Evolutionary conservation across 495 filamentous ascomycete genomes (phyloP), one percentile per base, ranked within the genome.

Genomic region (Penicillium diatomitis): DNA sequence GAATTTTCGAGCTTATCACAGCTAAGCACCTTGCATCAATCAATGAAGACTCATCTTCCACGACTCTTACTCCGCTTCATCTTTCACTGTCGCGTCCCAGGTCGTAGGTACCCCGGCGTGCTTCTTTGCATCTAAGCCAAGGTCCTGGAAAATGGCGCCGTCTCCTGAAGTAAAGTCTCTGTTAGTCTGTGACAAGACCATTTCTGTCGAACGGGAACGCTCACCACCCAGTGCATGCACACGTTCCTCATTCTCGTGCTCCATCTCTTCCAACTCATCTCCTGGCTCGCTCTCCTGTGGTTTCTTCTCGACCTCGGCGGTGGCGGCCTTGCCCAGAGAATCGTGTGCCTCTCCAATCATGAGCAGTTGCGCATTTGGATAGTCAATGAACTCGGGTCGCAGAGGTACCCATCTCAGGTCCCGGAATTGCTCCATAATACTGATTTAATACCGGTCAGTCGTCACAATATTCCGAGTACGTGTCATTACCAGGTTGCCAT

Each of bases 311-410:
- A 78, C 68, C 53, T 82, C 76, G 46, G 82, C 79, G 38, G 77
- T 78, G 5, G 64, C 62, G 1, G 85, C 85, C 55, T 84, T 87
- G 6, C 73, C 72, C 32, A 87, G 59, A 1, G 65, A 60, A 5
- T 78, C 78, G 2, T 79, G 72, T 1, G 76, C 78, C 56, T 89
- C 83, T 20, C 91, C 90, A 51, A 95, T 82, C 51, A 96, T 74
- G 11, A 96, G 68, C 45, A 95, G 79, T 60, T 96, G 89, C 0
- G 87, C 78, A 55, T 88, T 86, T 27, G 75, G 74, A 58, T 86
- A 88, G 50, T 95, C 78, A 40, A 96, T 71, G 58, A 90, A 80
- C 46, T 90, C 80, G 0, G 89, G 87, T 47, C 80, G 67, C 6
- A 87, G 69, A 1, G 86, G 79, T 35, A 81, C 71, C 91, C 89